phyloP scores from a whole-genome alignment of 768 basidiomycete genomes.

The Paxillus involutus region DNA sequence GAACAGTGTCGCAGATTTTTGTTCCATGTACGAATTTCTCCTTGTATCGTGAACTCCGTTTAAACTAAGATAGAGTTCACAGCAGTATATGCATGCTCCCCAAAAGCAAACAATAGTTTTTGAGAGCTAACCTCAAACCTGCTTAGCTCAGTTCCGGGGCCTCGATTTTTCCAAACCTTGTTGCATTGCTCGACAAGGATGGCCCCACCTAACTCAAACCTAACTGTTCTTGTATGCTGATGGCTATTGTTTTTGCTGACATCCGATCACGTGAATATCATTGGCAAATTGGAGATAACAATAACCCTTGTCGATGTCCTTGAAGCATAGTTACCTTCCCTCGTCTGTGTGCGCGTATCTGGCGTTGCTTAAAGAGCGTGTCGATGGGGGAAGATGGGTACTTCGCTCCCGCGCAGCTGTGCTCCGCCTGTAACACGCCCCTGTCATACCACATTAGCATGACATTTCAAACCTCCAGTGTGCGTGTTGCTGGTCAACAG shows the following conservation, averaged over 20 bases:
- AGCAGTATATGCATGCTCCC: too few species aligned
- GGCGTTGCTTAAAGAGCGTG: conserved; percentile 18
- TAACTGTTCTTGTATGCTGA: too few species aligned
- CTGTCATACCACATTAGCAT: conserved; percentile 17
- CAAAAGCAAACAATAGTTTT: conserved; percentile 13
- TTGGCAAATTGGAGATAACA: conserved; percentile 11
- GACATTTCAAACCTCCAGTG: conserved; percentile 16
- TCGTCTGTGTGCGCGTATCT: conserved; percentile 2
- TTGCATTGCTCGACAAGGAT: conserved; percentile 6
- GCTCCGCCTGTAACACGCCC: conserved; percentile 23
- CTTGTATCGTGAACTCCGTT: neutral
- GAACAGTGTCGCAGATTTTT: neutral
- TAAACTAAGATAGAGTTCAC: neutral
- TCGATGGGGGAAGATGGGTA: neutral
- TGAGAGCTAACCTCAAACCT: neutral
- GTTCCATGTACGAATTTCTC: neutral
- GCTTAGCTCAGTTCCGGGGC: too few species aligned
- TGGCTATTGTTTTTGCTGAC: conserved; percentile 25
- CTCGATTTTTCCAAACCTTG: conserved; percentile 8
- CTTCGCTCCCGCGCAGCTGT: conserved; percentile 23
- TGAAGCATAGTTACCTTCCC: conserved; percentile 8
- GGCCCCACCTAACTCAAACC: too few species aligned
- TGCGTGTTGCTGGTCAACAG: conserved; percentile 31
- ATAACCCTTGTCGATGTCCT: conserved; percentile 23
- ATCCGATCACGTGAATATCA: conserved; percentile 22